A percentile compares a stretch with the other conserved stretches of the same genome.
These are phyloP conservation scores for Debaryomyces robertsiae DNA, from an alignment of 1,139 yeast species.

Conservation along the genomic window DNA sequence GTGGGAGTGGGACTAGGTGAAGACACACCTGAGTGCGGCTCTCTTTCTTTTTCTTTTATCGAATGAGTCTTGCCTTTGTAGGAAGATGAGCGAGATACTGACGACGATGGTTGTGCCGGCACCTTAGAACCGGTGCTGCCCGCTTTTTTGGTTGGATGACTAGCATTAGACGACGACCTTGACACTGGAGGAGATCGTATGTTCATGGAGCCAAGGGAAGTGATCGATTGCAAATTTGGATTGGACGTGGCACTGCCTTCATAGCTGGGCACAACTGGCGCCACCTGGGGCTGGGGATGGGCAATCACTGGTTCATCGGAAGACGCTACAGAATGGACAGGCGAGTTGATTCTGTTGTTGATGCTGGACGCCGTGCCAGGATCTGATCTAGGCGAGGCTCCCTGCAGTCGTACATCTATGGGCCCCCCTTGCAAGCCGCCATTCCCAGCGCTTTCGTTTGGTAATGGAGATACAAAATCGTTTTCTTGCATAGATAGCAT, in stretches of 20 bases:
- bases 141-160: constrained; percentile 8
- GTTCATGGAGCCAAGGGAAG: constrained; percentile 9
- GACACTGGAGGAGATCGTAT: constrained; percentile 16
- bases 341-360: constrained; percentile 13
- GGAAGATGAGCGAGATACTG: constrained; percentile 18
- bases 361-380: constrained; percentile 14
- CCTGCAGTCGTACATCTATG: background rate
- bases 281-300: constrained; percentile 12
- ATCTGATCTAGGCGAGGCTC: constrained; percentile 19
- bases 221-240: constrained; percentile 7
- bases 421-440: no score
- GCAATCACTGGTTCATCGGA: constrained; percentile 10
- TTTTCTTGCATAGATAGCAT: constrained; percentile 21
- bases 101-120: constrained; percentile 11
- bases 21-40: constrained; percentile 10
- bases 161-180: constrained; percentile 19
- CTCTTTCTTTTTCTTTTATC: constrained; percentile 11
- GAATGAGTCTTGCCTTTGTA: constrained; percentile 9
- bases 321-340: constrained; percentile 17
- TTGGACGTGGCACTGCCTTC: constrained; percentile 5
- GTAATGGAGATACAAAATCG: constrained; percentile 25
- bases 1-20: constrained; percentile 13
- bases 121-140: constrained; percentile 4
- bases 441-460: constrained; percentile 11
- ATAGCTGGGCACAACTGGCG: constrained; percentile 7